Evolutionary conservation across 305 asterid species (phyloP), one percentile per base, ranked within the genome.

Genomic region (Petunia hybrid): DNA sequence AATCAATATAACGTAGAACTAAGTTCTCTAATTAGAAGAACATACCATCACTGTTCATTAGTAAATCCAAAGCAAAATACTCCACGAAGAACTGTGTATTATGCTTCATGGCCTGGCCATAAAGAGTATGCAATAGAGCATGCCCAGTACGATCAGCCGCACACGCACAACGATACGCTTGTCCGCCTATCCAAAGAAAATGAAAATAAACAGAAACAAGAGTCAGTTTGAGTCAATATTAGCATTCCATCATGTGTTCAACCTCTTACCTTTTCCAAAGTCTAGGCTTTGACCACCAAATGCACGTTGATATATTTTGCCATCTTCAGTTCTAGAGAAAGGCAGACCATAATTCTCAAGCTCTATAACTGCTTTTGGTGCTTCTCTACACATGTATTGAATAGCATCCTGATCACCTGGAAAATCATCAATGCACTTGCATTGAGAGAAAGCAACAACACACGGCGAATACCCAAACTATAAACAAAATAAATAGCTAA

Each of bases 111-210:
- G 98, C 99, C 88, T 96, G 99, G 83, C 99, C 99, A 85, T 96
- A 94, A 56, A 96, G 95, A 77, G 99, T 94, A 86, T 96, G 99
- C 94, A 96, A 83, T 85, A 96, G 85, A 82, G 99, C 98, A 87
- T 96, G 99, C 46, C 99, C 99, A 46, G 99, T 96, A 81, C 99
- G 94, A 89, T 96, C 98, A 83, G 99, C 99, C 86, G 99, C 99
- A 89, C 99, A 96, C 39, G 99, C 99, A 87, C 99, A 95, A 55
- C 98, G 98, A 82, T 96, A 96, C 16, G 99, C 99, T 86, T 96
- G 99, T 59, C 99, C 99, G 82, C 99, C 99, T 96, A 65, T 78
- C 73, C 64, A 76, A 80, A 6, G 83, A 31, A 82, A 77, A 22
- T 22, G 31, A 22, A 22, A 22, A 22, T 22, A 22, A 22, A 22